Evolutionary conservation across 352 stramenopile species (phyloP), one percentile per base, ranked within the genome.

Genomic region (Phytopythium oedochilum): DNA sequence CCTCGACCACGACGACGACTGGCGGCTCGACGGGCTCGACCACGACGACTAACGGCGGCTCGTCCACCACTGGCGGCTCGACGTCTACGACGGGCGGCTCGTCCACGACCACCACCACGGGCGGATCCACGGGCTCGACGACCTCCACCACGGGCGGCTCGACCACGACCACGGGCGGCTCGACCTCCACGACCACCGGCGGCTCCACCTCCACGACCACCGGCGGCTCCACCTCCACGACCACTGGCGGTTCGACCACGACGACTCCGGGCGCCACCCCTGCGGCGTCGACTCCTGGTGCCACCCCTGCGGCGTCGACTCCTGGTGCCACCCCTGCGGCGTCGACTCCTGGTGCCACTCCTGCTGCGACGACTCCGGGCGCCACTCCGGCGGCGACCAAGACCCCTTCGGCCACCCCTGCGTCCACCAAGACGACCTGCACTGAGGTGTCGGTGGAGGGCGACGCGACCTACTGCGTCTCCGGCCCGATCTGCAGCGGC

Each of bases 381-480:
- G 61, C 31, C 28, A 45, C 61, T 11, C 53, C 49, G n/a, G 46
- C 55, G 26, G 60, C 63, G 35, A 34, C 60, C 11, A 59, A 56
- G 17, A 63, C 53, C 6, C 48, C 64, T 0, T 63, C 45, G 23
- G 32, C 42, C 23, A 55, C 44, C 4, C 56, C 56, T 10, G 51
- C 55, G 29, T 35, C 57, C 8, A 67, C 65, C 35, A 68, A 47
- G 32, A 58, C 55, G 44, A 44, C 60, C 28, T 89, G 78, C 63
- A 77, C 68, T 0, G 56, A 86, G n/a, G 73, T 90, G 34, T 88
- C 73, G 14, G 79, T 92, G 22, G 72, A 88, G 47, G 61, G 71
- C 1, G 79, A 90, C 55, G 83, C 79, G 26, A 90, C 83, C 18
- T 90, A 88, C 63, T 89, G 79, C 63, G 83, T 89, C 43, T 46